phyloP scores from a whole-genome alignment of 306 rosid genomes.

The Rosa persica region DNA sequence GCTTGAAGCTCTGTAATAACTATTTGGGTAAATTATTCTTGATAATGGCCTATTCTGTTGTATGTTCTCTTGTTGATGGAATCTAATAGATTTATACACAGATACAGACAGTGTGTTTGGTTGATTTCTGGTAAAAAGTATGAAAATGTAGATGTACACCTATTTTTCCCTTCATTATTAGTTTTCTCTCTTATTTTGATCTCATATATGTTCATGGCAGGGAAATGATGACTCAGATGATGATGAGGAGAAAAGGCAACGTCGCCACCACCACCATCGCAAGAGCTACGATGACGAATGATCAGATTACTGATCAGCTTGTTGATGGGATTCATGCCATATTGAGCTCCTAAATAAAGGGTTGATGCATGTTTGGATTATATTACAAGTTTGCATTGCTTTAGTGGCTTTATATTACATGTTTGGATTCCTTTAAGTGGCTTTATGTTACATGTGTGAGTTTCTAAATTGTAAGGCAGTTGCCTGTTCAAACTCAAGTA shows the following conservation, averaged over 20 bases:
- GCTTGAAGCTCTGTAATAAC: background rate
- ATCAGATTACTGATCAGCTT: constrained; percentile 19
- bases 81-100: background rate
- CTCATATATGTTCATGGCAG: constrained; percentile 31
- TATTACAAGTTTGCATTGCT: background rate
- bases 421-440: constrained; percentile 20
- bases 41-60: background rate
- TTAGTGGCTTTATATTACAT: constrained; percentile 13
- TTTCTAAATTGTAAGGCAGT: constrained; percentile 9
- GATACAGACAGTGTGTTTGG: background rate
- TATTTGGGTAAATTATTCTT: background rate
- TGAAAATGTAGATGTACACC: too few relatives aligned
- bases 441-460: background rate
- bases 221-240: constrained; percentile 55
- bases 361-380: constrained; percentile 27
- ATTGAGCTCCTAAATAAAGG: constrained; percentile 55
- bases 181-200: constrained; percentile 2
- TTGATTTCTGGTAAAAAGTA: background rate
- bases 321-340: constrained; percentile 43
- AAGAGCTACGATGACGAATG: constrained; percentile 70
- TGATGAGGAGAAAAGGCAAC: constrained; percentile 56
- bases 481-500: background rate
- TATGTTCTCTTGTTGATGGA: background rate
- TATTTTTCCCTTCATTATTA: background rate
- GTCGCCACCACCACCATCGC: constrained; percentile 55